Conservation (phyloP, 1,284 basidiomycete species). For the Leucoagaricus sp. region DNA sequence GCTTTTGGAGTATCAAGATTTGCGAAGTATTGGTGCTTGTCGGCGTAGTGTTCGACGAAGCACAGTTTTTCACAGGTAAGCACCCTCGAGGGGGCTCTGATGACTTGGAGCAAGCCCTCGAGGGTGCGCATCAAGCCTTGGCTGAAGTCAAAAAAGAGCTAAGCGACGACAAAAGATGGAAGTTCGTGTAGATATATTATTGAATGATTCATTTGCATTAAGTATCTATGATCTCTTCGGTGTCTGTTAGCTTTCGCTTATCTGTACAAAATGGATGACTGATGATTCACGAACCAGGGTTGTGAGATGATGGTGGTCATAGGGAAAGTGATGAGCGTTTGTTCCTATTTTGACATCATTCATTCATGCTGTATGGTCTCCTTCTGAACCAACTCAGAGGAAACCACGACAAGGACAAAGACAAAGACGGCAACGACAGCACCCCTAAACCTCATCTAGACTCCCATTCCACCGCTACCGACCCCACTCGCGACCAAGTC, state of each 20-base stretch:
- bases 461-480: not conserved
- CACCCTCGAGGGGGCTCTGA: not conserved
- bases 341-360: conserved; percentile 3
- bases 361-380: conserved; percentile 14
- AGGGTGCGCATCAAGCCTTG: not conserved
- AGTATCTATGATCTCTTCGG: too few species aligned
- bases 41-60: not conserved
- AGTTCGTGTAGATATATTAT: too few species aligned
- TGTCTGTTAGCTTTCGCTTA: too few species aligned
- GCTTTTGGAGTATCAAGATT: not conserved
- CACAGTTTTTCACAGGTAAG: not conserved
- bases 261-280: not conserved
- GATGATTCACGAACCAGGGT: not conserved
- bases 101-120: not conserved
- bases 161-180: not conserved
- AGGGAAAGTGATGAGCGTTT: conserved; percentile 6
- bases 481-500: conserved; percentile 2
- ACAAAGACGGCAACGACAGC: not conserved
- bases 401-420: not conserved
- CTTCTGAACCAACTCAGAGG: conserved; percentile 7
- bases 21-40: not conserved
- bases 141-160: not conserved
- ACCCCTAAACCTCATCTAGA: not conserved
- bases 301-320: conserved; percentile 11
- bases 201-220: too few species aligned